Percentiles rank a stretch among this genome's conserved stretches.
Conservation (phyloP, 768 basidiomycete genomes). For the Boletus reticuloceps region DNA sequence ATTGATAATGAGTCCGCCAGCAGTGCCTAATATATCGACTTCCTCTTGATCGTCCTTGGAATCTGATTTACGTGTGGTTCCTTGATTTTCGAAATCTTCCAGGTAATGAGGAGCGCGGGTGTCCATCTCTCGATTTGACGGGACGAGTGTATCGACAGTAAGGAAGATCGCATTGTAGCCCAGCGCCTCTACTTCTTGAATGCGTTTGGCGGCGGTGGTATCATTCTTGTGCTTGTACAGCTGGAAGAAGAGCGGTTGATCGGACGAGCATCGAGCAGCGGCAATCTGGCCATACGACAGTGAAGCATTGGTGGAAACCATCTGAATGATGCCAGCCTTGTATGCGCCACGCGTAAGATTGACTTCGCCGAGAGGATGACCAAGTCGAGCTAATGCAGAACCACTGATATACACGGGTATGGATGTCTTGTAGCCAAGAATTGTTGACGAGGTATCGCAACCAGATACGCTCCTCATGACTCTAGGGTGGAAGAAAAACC, state of each 20-base stretch:
- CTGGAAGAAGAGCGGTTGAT: constrained; percentile 75
- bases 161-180: constrained; percentile 90
- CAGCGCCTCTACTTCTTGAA: constrained; percentile 65
- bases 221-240: constrained; percentile 82
- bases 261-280: constrained; percentile 46
- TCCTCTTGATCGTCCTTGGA: constrained; percentile 32
- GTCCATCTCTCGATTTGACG: constrained; percentile 79
- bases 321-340: constrained; percentile 71
- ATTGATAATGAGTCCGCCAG: constrained; percentile 61
- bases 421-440: constrained; percentile 66
- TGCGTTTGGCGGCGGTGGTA: constrained; percentile 59
- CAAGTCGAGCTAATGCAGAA: constrained; percentile 80
- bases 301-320: constrained; percentile 80
- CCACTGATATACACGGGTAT: constrained; percentile 84
- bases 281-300: constrained; percentile 64
- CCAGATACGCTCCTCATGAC: constrained; percentile 66
- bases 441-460: constrained; percentile 68
- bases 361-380: constrained; percentile 85
- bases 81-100: constrained; percentile 52
- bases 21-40: constrained; percentile 54
- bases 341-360: constrained; percentile 77
- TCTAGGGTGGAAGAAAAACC: constrained; percentile 85
- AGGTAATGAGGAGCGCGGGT: constrained; percentile 55
- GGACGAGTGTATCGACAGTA: constrained; percentile 86
- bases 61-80: constrained; percentile 22